phyloP scores from a whole-genome alignment of 768 basidiomycete species.

The Kwoniella dendrophila region DNA sequence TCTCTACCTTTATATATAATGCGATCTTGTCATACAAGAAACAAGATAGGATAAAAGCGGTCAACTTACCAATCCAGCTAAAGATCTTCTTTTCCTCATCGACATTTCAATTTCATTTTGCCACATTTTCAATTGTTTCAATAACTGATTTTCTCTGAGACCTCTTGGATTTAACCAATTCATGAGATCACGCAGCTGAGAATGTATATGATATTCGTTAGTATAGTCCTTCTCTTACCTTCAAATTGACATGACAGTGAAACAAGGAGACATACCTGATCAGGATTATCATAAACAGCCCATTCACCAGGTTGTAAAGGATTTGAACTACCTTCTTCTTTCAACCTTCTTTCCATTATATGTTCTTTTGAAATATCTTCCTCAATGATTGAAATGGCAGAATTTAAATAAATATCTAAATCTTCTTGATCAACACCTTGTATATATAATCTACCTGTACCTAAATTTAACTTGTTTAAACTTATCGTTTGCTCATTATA shows the following conservation, averaged over 20 bases:
- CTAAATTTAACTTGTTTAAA: conserved; percentile 77
- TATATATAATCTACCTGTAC: conserved; percentile 85
- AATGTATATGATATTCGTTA: neutral
- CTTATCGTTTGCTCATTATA: too few species aligned
- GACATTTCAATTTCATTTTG: conserved; percentile 43
- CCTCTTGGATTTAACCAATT: conserved; percentile 93
- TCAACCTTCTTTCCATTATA: conserved; percentile 65
- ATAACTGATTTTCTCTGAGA: conserved; percentile 76
- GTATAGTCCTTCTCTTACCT: too few species aligned
- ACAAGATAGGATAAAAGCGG: too few species aligned
- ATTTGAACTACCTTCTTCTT: conserved; percentile 74
- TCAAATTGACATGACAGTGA: neutral
- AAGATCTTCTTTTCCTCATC: conserved; percentile 38
- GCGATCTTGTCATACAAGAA: too few species aligned
- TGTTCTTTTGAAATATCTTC: conserved; percentile 62
- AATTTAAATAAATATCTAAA: conserved; percentile 62
- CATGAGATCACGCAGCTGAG: conserved; percentile 45
- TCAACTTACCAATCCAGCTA: conserved; percentile 33
- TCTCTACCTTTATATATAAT: too few species aligned
- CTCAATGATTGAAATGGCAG: conserved; percentile 19
- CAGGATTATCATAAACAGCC: conserved; percentile 83
- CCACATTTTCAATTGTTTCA: conserved; percentile 66
- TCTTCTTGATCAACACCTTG: conserved; percentile 90
- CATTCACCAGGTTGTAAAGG: conserved; percentile 77
- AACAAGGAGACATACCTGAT: conserved; percentile 68